phyloP scores from a whole-genome alignment of 305 asterid species.

The Fraxinus baroniana region DNA sequence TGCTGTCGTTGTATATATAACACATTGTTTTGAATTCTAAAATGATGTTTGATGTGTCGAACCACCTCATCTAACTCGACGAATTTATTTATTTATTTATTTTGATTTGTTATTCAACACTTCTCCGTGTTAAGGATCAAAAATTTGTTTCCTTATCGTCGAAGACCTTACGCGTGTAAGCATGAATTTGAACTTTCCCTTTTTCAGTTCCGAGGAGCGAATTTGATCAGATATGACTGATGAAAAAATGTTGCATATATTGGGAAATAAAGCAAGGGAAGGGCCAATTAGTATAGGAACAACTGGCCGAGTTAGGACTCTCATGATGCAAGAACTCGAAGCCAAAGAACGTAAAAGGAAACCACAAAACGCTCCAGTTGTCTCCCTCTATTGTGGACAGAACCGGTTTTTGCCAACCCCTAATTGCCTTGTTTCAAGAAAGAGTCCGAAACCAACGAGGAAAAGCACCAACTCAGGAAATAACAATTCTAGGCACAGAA shows the following conservation, averaged over 20 bases:
- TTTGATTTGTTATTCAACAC: background rate
- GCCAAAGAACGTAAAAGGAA: background rate
- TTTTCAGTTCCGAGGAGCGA: background rate
- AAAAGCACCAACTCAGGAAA: background rate
- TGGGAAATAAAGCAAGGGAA: background rate
- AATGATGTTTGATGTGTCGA: background rate
- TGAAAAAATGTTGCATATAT: background rate
- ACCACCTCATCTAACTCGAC: too few species aligned
- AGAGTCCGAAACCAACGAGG: background rate
- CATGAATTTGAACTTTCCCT: background rate
- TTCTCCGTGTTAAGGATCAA: background rate
- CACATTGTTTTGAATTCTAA: background rate
- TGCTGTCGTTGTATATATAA: too few species aligned
- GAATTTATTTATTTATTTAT: too few species aligned
- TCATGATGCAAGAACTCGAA: conserved; percentile 16
- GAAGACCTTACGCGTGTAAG: background rate
- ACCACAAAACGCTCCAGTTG: background rate
- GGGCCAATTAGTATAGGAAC: conserved; percentile 14
- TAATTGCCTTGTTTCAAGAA: background rate
- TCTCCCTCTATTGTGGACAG: conserved; percentile 7
- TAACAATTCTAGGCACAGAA: background rate
- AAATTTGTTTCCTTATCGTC: background rate
- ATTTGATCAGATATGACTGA: background rate
- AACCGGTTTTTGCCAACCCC: background rate
- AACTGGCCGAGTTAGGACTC: conserved; percentile 9